Base-by-base conservation (phyloP, 2,329 filamentous ascomycete species). In the Teratosphaeria zuluensis region DNA sequence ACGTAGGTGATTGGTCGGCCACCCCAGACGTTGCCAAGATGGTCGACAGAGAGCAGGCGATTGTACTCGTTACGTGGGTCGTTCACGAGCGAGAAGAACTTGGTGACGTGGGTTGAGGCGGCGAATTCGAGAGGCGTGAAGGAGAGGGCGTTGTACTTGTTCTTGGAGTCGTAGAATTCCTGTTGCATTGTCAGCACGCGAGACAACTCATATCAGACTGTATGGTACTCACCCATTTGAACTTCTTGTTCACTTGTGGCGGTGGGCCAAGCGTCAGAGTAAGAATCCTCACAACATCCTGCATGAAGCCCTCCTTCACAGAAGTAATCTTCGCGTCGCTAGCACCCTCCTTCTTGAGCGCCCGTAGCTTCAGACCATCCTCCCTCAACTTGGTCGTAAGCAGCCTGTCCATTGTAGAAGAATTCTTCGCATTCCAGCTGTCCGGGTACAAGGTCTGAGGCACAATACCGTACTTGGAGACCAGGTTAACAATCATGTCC, bases 301-400 rank as follows among this genome's bases (percentile, higher is more conserved):
- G 83, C 73, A 96, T 78, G 84, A 94, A 92, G 65, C 81, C 81
- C 60, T 84, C 81, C 72, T 94, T 95, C 61, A 79, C 76, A 19
- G 69, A 71, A 59, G 78, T 64, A 68, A 83, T 64, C n/a, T 67
- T 64, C n/a, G 58, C 60, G 1, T 60, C 57, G 72, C 32, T 54
- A 65, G 74, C 62, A 63, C 75, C 59, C 54, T 69, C 67, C 55
- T 70, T 67, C 38, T 79, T 76, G 51, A 91, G 70, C 1, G 75
- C 73, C n/a, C 90, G 83, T 11, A 95, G 79, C 30, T 79, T 76
- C n/a, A 95, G 74, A 1, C 87, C 90, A 66, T 90, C 86, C 73
- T 95, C 90, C n/a, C 91, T 86, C 35, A 96, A 81, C 76, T 95
- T 95, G 19, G 86, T 91, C 11, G 89, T 91, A 62, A 95, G 79